Base-by-base conservation (phyloP, 345 rosid genomes). In the Syzygium aqueum region DNA sequence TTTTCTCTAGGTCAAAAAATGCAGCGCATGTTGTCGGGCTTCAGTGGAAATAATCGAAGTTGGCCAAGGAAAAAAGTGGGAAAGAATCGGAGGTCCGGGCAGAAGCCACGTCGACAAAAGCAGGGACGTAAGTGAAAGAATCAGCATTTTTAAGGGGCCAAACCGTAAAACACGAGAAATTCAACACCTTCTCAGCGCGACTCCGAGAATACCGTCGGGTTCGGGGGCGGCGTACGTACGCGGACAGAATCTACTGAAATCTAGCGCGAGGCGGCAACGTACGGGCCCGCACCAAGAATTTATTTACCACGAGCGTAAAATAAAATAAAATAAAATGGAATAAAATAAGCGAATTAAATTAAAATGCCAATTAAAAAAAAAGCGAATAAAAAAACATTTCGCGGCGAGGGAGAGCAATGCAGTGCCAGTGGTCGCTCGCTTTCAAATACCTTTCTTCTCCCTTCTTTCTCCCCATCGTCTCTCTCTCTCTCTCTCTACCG, bases 371-470 rank as follows among this genome's bases (percentile, higher is more conserved):
- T 33, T 7, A 30, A n/a, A 27, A n/a, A 63, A 59, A 65, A 65
- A 15, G 7, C 7, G 3, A 15, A 16, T 7, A 33, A 7, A 1
- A 0, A 30, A 67, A 65, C 30, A 10, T 21, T 1, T 30, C 19
- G 11, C 78, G 43, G 21, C 37, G 8, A 30, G 17, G 13, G 77
- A 83, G 12, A 43, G 11, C 33, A 23, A 23, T 0, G 40, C 82
- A 59, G 6, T 17, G 54, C 77, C 1, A 8, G 83, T 15, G 40
- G 63, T 46, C 77, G 40, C 5, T 54, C 53, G 33, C 77, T 46
- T 87, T 56, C 85, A 86, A 86, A 86, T 80, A 17, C 85, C 54
- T 87, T 49, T n/a, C 88, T 11, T 46, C 85, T 50, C n/a, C 28
- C 27, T 13, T 82, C 59, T 43, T 49, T 25, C 49, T 30, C 56